These are phyloP conservation scores for Fusarium sp. DNA, from an alignment of 2,329 filamentous ascomycete species.

Conservation along the genomic window DNA sequence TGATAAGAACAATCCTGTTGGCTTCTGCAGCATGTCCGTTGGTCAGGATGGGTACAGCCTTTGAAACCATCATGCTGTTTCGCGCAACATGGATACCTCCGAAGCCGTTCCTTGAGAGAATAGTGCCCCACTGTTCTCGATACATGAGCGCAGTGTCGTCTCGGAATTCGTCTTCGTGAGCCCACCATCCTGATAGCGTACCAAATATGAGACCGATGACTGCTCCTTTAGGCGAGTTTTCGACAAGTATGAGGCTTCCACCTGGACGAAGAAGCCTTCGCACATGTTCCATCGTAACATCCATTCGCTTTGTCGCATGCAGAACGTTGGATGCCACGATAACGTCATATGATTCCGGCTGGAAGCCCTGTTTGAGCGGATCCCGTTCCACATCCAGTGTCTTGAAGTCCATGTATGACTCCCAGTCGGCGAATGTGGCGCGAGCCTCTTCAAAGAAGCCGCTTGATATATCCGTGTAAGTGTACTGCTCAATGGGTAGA, in stretches of 20 bases:
- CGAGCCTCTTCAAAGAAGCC: conserved; percentile 13
- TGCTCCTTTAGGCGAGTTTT: conserved; percentile 2
- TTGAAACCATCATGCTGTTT: conserved; percentile 18
- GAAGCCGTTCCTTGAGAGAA: not conserved
- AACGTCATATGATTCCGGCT: conserved; percentile 2
- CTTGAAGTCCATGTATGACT: conserved; percentile 3
- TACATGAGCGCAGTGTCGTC: conserved; percentile 11
- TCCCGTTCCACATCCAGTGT: conserved; percentile 4
- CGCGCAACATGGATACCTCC: conserved; percentile 5
- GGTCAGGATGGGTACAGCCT: not conserved
- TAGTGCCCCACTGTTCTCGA: conserved; percentile 1
- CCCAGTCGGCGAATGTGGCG: not conserved
- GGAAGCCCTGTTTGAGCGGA: not conserved
- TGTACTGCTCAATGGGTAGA: conserved; percentile 4
- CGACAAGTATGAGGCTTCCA: not conserved
- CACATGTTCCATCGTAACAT: conserved; percentile 1
- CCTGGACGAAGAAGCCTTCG: not conserved
- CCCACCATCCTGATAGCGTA: conserved; percentile 11
- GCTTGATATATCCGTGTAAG: conserved; percentile 8
- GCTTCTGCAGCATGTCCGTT: not conserved
- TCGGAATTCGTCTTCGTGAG: conserved; percentile 8
- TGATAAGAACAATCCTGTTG: not conserved
- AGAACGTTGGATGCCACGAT: conserved; percentile 11
- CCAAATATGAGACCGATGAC: conserved; percentile 10
- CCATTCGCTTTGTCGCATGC: conserved; percentile 7